These are phyloP conservation scores for Pythium grandisporangium DNA, from an alignment of 352 stramenopile genomes.

Conservation along the genomic window DNA sequence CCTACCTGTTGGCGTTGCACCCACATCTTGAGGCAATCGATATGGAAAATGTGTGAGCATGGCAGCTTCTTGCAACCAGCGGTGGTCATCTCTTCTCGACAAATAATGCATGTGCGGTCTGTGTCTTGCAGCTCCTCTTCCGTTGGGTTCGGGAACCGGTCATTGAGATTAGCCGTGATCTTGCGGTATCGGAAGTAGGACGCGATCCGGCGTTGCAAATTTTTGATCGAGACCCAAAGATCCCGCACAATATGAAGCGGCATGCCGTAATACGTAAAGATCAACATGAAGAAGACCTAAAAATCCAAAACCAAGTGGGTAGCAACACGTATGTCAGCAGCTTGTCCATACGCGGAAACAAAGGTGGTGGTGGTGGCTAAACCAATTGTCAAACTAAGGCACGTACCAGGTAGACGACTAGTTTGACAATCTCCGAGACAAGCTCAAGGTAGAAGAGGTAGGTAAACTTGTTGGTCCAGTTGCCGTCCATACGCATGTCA, in stretches of 20 bases:
- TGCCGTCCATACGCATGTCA: slow-evolving; percentile 84
- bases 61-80: slow-evolving; percentile 91
- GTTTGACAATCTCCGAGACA: slow-evolving; percentile 92
- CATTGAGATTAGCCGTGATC: slow-evolving; percentile 94
- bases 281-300: slow-evolving; percentile 95
- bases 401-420: slow-evolving; percentile 93
- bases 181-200: slow-evolving; percentile 91
- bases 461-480: slow-evolving; percentile 87
- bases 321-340: background rate
- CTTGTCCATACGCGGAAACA: too few relatives aligned
- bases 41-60: slow-evolving; percentile 97
- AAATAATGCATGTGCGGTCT: slow-evolving; percentile 95
- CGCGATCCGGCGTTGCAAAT: slow-evolving; percentile 68
- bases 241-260: slow-evolving; percentile 97
- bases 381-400: too few relatives aligned
- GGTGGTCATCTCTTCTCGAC: slow-evolving; percentile 89
- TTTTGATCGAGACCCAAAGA: slow-evolving; percentile 91
- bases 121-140: slow-evolving; percentile 92
- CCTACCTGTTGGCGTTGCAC: slow-evolving; percentile 94
- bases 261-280: slow-evolving; percentile 97
- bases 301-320: background rate
- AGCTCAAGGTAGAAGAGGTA: slow-evolving; percentile 95
- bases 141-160: slow-evolving; percentile 92
- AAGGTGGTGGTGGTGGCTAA: too few relatives aligned
- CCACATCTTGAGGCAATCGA: slow-evolving; percentile 98